These are phyloP conservation scores for Neospermospora avenae DNA, from an alignment of 2,329 filamentous ascomycete species.

Conservation along the genomic window DNA sequence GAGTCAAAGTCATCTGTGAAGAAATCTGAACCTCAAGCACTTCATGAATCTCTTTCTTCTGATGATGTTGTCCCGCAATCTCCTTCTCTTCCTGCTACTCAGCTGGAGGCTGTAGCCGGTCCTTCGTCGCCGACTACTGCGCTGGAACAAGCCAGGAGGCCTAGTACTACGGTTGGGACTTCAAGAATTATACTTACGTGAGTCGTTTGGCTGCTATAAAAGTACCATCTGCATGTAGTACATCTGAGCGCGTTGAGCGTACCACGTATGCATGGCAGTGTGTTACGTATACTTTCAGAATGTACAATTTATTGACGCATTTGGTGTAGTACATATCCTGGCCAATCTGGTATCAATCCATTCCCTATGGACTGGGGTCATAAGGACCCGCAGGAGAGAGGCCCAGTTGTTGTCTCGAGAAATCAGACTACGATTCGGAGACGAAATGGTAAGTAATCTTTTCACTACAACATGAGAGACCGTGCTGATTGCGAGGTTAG, in stretches of 20 bases:
- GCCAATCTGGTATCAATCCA: slow-evolving; percentile 92
- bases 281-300: background rate
- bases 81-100: slow-evolving; percentile 31
- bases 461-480: slow-evolving; percentile 31
- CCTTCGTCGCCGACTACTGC: slow-evolving; percentile 8
- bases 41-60: slow-evolving; percentile 11
- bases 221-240: background rate
- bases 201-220: slow-evolving; percentile 21
- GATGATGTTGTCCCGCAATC: slow-evolving; percentile 33
- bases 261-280: background rate
- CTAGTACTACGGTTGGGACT: slow-evolving; percentile 38
- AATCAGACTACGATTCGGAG: slow-evolving; percentile 70
- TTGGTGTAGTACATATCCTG: slow-evolving; percentile 72
- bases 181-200: slow-evolving; percentile 63
- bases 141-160: slow-evolving; percentile 25
- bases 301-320: slow-evolving; percentile 12
- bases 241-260: background rate
- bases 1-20: slow-evolving; percentile 13
- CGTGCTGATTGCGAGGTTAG: slow-evolving; percentile 37
- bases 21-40: slow-evolving; percentile 11
- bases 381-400: slow-evolving; percentile 68
- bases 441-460: slow-evolving; percentile 67
- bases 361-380: slow-evolving; percentile 85
- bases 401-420: slow-evolving; percentile 84
- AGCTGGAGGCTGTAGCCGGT: slow-evolving; percentile 20